Evolutionary conservation across 2,329 filamentous ascomycete species (phyloP).

Genomic region (Penicillium expansum): DNA sequence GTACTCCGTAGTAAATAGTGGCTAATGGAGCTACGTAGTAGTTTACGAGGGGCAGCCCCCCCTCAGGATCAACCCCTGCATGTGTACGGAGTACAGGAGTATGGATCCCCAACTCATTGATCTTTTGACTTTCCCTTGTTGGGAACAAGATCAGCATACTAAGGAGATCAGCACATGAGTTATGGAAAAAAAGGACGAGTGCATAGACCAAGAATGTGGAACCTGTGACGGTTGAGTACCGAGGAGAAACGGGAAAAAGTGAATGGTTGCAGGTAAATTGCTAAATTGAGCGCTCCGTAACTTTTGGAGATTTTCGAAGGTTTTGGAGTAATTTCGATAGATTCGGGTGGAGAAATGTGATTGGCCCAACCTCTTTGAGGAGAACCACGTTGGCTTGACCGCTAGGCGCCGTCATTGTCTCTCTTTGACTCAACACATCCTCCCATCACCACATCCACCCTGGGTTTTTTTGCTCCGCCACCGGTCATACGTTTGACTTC

Average conservation of each 20-base stretch:
- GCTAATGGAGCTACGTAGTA: background rate
- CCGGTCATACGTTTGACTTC: slow-evolving; percentile 5
- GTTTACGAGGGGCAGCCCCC: slow-evolving; percentile 1
- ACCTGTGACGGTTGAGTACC: slow-evolving; percentile 1
- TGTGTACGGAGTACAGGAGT: background rate
- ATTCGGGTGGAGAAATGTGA: background rate
- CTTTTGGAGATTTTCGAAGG: background rate
- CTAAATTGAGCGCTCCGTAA: background rate
- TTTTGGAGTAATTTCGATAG: slow-evolving; percentile 2
- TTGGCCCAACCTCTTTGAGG: slow-evolving; percentile 7
- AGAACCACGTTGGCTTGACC: slow-evolving; percentile 8
- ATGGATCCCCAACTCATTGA: slow-evolving; percentile 4
- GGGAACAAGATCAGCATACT: slow-evolving; percentile 5
- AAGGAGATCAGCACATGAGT: slow-evolving; percentile 2
- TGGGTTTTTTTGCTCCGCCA: slow-evolving; percentile 10
- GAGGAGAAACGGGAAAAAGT: slow-evolving; percentile 1
- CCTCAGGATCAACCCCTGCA: slow-evolving; percentile 24
- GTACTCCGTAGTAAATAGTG: background rate
- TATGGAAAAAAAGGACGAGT: background rate
- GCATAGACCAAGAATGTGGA: slow-evolving; percentile 6
- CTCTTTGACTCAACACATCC: background rate
- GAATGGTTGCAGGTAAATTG: background rate
- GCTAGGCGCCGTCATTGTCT: background rate
- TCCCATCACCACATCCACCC: background rate
- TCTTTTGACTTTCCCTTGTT: background rate